Percentiles rank a stretch among this genome's conserved stretches.
Conservation (phyloP, 306 rosid genomes). For the Rubus parviflorus region DNA sequence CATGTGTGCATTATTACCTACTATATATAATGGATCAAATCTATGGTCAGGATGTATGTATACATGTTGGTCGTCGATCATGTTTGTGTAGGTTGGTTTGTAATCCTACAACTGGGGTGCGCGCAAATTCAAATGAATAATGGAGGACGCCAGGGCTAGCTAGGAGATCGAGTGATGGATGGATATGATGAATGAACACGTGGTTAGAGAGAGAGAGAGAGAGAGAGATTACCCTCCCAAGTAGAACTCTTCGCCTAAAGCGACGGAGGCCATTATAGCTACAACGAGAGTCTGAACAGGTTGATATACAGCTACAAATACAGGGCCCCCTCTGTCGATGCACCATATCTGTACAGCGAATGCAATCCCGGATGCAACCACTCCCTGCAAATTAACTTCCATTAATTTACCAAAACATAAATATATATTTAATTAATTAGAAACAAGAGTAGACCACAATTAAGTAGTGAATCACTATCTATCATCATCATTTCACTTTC, state of each 20-base stretch:
- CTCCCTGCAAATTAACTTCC: constrained; percentile 57
- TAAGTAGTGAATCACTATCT: constrained; percentile 8
- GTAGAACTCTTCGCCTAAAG: constrained; percentile 92
- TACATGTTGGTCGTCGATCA: too few species aligned
- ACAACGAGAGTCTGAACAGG: constrained; percentile 98
- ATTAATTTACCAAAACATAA: not conserved
- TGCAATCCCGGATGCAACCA: constrained; percentile 97
- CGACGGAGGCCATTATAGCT: constrained; percentile 92
- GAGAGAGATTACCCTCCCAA: constrained; percentile 64
- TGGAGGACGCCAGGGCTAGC: not conserved
- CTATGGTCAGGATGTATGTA: not conserved
- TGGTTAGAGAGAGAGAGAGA: not conserved
- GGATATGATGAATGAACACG: not conserved
- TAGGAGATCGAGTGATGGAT: not conserved
- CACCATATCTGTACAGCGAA: constrained; percentile 99
- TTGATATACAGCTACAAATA: constrained; percentile 94
- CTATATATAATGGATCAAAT: not conserved
- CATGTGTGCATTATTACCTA: not conserved
- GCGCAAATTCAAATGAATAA: not conserved
- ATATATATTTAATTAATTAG: not conserved
- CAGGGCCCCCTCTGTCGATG: constrained; percentile 99
- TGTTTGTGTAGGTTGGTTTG: not conserved
- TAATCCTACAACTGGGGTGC: not conserved
- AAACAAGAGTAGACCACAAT: not conserved
- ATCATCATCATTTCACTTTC: constrained; percentile 23